A percentile compares a stretch with the other conserved stretches of the same genome.
phyloP scores from a whole-genome alignment of 2,329 filamentous ascomycete species.

The Bipolaris cookei region DNA sequence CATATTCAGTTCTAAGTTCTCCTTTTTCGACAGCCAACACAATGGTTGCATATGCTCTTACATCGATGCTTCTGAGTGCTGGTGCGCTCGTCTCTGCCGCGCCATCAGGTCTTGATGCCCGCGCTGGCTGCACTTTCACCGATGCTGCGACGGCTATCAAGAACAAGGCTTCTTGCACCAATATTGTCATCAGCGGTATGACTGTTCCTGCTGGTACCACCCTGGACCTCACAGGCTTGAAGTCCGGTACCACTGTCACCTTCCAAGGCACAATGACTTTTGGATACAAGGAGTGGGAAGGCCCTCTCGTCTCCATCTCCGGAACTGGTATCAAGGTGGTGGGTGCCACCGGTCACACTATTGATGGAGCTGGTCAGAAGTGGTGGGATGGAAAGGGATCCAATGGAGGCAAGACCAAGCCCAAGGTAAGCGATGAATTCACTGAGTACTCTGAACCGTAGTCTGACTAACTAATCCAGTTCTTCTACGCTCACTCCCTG shows the following conservation, averaged over 20 bases:
- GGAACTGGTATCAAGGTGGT: constrained; percentile 66
- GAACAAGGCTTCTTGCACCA: constrained; percentile 60
- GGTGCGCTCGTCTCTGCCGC: constrained; percentile 40
- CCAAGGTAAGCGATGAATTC: constrained; percentile 30
- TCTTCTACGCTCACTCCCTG: constrained; percentile 64
- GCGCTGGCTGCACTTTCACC: constrained; percentile 62
- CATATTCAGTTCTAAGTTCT: constrained; percentile 18
- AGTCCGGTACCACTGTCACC: constrained; percentile 61
- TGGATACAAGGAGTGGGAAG: constrained; percentile 69
- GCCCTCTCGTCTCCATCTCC: constrained; percentile 67
- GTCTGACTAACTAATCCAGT: constrained; percentile 56
- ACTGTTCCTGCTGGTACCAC: constrained; percentile 64
- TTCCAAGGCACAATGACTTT: constrained; percentile 72
- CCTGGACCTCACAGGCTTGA: constrained; percentile 63
- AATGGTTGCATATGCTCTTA: constrained; percentile 32
- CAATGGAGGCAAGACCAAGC: constrained; percentile 55
- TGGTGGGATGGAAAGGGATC: constrained; percentile 60
- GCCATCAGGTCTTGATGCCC: constrained; percentile 37
- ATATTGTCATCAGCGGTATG: constrained; percentile 61
- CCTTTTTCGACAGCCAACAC: constrained; percentile 17
- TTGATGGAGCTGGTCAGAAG: constrained; percentile 63
- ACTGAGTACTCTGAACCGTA: neutral
- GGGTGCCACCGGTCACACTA: constrained; percentile 60
- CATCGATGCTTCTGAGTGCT: constrained; percentile 35
- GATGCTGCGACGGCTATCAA: constrained; percentile 57